A percentile compares a stretch with the other conserved stretches of the same genome.
Conservation (phyloP, 1,284 basidiomycete species). For the Heterobasidion parviporum region DNA sequence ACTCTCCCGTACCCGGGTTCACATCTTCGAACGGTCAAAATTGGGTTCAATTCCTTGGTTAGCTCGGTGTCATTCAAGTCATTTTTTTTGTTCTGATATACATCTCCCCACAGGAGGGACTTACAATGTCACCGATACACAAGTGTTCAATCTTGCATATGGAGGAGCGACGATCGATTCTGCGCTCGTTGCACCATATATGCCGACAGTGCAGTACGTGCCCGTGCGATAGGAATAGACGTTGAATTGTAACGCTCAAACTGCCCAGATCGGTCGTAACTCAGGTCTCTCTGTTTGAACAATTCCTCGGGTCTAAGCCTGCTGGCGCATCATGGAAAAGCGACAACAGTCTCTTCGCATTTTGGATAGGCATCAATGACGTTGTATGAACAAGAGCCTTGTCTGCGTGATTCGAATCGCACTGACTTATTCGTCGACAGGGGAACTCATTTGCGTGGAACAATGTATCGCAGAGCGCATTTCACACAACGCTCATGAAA, state of each 20-base stretch:
- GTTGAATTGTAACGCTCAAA: background rate
- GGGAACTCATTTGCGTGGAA: constrained; percentile 41
- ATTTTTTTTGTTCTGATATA: background rate
- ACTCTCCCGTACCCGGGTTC: constrained; percentile 44
- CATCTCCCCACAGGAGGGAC: constrained; percentile 21
- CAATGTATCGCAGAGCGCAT: constrained; percentile 43
- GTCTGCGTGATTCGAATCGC: background rate
- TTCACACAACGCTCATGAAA: constrained; percentile 44
- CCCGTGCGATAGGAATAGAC: background rate
- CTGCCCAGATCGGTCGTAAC: constrained; percentile 47
- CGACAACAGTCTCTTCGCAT: constrained; percentile 46
- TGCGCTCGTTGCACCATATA: constrained; percentile 47
- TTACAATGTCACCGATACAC: constrained; percentile 50
- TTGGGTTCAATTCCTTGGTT: constrained; percentile 35
- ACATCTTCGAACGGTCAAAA: constrained; percentile 58
- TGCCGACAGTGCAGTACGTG: constrained; percentile 45
- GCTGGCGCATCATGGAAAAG: constrained; percentile 43
- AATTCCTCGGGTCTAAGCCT: constrained; percentile 42
- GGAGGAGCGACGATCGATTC: constrained; percentile 57
- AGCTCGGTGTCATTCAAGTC: background rate
- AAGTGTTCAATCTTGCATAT: constrained; percentile 51
- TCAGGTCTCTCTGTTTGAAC: constrained; percentile 50
- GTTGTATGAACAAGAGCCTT: constrained; percentile 30
- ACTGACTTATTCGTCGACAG: constrained; percentile 17
- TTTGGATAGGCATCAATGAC: constrained; percentile 66